Conservation (phyloP, 305 asterid genomes). For the Fraxinus ornus region DNA sequence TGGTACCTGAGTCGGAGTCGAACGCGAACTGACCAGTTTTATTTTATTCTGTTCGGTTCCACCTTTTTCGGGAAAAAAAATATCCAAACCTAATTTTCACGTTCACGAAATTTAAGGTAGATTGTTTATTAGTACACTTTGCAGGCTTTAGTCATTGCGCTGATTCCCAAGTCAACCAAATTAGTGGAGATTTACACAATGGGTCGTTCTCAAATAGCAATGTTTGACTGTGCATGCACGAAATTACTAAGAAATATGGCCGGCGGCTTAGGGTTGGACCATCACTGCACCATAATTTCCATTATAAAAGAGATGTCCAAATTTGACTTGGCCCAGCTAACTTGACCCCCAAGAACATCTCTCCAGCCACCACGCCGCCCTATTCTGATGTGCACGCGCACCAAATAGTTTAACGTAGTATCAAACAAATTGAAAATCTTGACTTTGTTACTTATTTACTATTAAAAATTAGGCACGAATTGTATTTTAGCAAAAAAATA, state of each 20-base stretch:
- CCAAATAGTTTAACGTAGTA: no score
- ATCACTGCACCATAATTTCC: background rate
- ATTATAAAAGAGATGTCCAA: slow-evolving; percentile 4
- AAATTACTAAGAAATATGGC: slow-evolving; percentile 19
- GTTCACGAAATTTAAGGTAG: no score
- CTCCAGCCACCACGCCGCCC: slow-evolving; percentile 15
- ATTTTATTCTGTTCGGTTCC: no score
- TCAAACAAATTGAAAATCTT: no score
- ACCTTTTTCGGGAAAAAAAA: no score
- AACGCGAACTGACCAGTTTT: no score
- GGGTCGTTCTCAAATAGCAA: background rate
- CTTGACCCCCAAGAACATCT: slow-evolving; percentile 32
- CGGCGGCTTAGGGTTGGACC: slow-evolving; percentile 24
- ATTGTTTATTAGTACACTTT: no score
- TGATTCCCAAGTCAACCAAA: background rate
- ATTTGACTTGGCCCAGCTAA: slow-evolving; percentile 36
- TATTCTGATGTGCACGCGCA: background rate
- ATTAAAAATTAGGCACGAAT: no score
- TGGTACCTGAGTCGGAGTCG: no score
- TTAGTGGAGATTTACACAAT: background rate
- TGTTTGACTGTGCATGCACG: slow-evolving; percentile 1
- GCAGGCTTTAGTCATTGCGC: no score
- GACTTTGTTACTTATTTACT: background rate
- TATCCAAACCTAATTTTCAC: no score
- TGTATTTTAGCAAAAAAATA: no score